These are phyloP conservation scores for Collybia nuda DNA, from an alignment of 768 basidiomycete species.

Conservation along the genomic window DNA sequence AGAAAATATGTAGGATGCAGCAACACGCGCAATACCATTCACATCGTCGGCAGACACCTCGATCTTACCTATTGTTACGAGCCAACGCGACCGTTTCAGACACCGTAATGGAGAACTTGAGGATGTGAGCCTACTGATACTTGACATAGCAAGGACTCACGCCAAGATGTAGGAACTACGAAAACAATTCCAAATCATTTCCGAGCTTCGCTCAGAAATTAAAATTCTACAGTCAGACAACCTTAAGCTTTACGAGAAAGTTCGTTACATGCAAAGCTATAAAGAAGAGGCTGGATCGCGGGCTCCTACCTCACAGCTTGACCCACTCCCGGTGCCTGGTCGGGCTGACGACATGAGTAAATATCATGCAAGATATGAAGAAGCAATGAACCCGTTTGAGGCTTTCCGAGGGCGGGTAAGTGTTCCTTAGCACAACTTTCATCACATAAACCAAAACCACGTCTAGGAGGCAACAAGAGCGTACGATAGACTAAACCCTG, in stretches of 20 bases:
- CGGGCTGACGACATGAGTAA: slow-evolving; percentile 76
- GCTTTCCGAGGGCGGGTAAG: slow-evolving; percentile 92
- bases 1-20: slow-evolving; percentile 8
- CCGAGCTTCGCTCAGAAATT: slow-evolving; percentile 90
- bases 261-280: slow-evolving; percentile 98
- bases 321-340: slow-evolving; percentile 56
- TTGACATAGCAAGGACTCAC: neutral
- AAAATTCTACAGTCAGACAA: slow-evolving; percentile 93
- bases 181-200: slow-evolving; percentile 92
- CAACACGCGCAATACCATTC: slow-evolving; percentile 13
- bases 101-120: slow-evolving; percentile 97
- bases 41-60: slow-evolving; percentile 76
- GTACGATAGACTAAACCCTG: slow-evolving; percentile 85
- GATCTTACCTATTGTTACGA: slow-evolving; percentile 97
- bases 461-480: slow-evolving; percentile 91
- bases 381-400: slow-evolving; percentile 98
- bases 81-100: slow-evolving; percentile 96
- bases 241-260: slow-evolving; percentile 97
- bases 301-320: slow-evolving; percentile 61
- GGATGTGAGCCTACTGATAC: slow-evolving; percentile 55
- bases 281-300: slow-evolving; percentile 67
- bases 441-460: neutral
- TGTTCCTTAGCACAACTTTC: slow-evolving; percentile 15
- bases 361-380: slow-evolving; percentile 91
- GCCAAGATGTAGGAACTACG: slow-evolving; percentile 70